A percentile compares a stretch with the other conserved stretches of the same genome.
Evolutionary conservation across 768 basidiomycete genomes (phyloP).

Genomic region (Russula griseocarnosa): DNA sequence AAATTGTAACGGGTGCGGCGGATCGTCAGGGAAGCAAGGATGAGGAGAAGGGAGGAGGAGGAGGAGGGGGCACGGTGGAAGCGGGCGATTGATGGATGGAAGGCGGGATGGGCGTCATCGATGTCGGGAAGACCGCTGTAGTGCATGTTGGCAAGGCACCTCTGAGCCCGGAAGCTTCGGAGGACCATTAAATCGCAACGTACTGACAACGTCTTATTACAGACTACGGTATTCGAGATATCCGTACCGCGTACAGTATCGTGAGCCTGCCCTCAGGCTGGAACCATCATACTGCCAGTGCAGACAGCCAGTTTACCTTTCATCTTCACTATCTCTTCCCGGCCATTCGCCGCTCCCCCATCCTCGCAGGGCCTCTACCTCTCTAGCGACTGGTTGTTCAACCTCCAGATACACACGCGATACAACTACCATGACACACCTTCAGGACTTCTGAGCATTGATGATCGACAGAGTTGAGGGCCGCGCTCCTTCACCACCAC

Average conservation of each 20-base stretch:
- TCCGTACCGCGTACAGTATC: too few relatives aligned
- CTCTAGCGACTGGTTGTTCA: neutral
- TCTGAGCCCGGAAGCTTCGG: neutral
- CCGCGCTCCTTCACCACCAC: neutral
- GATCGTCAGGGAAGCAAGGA: neutral
- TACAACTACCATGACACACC: slow-evolving; percentile 10
- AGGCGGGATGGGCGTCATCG: slow-evolving; percentile 38
- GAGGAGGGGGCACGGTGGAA: neutral
- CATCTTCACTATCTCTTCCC: too few relatives aligned
- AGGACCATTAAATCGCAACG: neutral
- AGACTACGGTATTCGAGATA: too few relatives aligned
- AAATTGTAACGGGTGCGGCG: slow-evolving; percentile 30
- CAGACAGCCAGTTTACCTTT: too few relatives aligned
- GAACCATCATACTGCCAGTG: too few relatives aligned
- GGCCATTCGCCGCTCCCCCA: too few relatives aligned
- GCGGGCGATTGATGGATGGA: slow-evolving; percentile 34
- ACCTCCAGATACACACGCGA: neutral
- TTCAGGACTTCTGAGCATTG: slow-evolving; percentile 16
- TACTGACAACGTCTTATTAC: neutral
- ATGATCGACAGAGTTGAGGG: slow-evolving; percentile 19
- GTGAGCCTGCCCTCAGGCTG: too few relatives aligned
- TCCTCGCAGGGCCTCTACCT: neutral
- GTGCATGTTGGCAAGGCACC: slow-evolving; percentile 33
- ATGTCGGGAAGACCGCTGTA: slow-evolving; percentile 35
- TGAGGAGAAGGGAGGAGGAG: too few relatives aligned